Evolutionary conservation across 2,329 filamentous ascomycete genomes (phyloP), one percentile per base, ranked within the genome.

Genomic region (Aspergillus sp.): DNA sequence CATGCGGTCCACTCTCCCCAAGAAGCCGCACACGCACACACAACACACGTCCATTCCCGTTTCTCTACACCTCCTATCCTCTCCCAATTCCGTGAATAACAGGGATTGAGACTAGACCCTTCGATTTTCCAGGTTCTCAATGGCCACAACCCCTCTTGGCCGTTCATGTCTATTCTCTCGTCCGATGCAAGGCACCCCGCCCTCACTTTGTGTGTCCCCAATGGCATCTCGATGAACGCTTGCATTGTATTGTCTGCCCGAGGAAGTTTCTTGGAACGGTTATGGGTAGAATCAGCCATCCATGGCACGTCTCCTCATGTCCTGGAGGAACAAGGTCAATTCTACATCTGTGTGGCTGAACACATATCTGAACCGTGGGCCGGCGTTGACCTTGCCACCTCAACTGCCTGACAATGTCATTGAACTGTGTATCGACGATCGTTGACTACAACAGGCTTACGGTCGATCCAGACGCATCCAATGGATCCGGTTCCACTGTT

Each of bases 401-500:
- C 26, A 38, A 32, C 55, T 45, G 51, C 52, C 41, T 41, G 41
- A 22, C 19, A 49, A 47, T 41, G 47, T 50, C 58, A 32, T 45
- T 26, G 30, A 55, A 46, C 55, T 52, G 49, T 57, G 50, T 42
- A 53, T 53, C 45, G 47, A 49, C 22, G 40, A 45, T 33, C 26
- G 17, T 32, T 54, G 52, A 55, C 47, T 54, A 59, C 47, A 54
- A 49, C 54, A 42, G 47, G 47, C 41, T 54, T 51, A 48, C 42
- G 44, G 48, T 44, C 51, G 52, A 54, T 53, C 53, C 49, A 51
- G 41, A 42, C 38, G 44, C 35, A 41, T 49, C 45, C 22, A 47
- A 54, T 50, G 54, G 56, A 48, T 26, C 50, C 47, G 52, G 56
- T 20, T 57, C 58, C 57, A 59, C 60, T 47, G 45, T 52, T 50